Conservation (phyloP, 805 yeast species). For the Metschnikowia cubensis region DNA sequence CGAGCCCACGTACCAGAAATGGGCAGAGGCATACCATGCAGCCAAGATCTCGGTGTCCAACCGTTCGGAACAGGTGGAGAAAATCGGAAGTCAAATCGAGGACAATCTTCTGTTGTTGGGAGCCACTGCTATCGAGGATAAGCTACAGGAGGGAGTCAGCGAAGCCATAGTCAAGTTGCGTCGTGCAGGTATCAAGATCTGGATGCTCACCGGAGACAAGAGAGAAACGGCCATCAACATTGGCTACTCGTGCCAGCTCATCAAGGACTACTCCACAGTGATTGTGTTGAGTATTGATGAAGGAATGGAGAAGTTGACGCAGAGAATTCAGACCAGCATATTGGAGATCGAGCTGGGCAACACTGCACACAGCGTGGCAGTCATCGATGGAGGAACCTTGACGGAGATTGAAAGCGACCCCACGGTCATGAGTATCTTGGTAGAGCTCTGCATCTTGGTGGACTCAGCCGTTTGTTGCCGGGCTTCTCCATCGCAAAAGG, state of each 20-base stretch:
- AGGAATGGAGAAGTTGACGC: constrained; percentile 53
- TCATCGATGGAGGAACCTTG: constrained; percentile 90
- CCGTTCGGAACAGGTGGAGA: constrained; percentile 63
- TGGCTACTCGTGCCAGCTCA: constrained; percentile 90
- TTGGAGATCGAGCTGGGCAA: constrained; percentile 66
- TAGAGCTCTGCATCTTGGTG: constrained; percentile 80
- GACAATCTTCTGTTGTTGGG: constrained; percentile 67
- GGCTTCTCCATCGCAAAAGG: constrained; percentile 96
- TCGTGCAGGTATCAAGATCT: constrained; percentile 88
- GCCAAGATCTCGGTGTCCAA: constrained; percentile 76
- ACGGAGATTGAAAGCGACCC: constrained; percentile 68
- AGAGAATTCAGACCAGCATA: constrained; percentile 70
- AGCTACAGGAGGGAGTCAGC: constrained; percentile 94
- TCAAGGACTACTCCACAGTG: constrained; percentile 89
- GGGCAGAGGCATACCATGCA: constrained; percentile 63
- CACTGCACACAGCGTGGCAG: constrained; percentile 92
- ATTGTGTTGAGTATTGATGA: constrained; percentile 55
- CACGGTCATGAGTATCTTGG: constrained; percentile 66
- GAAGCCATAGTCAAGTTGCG: constrained; percentile 89
- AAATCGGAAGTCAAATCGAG: constrained; percentile 72
- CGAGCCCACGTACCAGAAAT: constrained; percentile 51
- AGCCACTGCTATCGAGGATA: constrained; percentile 97
- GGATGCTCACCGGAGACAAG: constrained; percentile 99
- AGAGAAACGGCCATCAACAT: constrained; percentile 97
- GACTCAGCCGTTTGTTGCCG: constrained; percentile 94